phyloP scores from a whole-genome alignment of 352 stramenopile genomes.

The Blastocystis sp. region DNA sequence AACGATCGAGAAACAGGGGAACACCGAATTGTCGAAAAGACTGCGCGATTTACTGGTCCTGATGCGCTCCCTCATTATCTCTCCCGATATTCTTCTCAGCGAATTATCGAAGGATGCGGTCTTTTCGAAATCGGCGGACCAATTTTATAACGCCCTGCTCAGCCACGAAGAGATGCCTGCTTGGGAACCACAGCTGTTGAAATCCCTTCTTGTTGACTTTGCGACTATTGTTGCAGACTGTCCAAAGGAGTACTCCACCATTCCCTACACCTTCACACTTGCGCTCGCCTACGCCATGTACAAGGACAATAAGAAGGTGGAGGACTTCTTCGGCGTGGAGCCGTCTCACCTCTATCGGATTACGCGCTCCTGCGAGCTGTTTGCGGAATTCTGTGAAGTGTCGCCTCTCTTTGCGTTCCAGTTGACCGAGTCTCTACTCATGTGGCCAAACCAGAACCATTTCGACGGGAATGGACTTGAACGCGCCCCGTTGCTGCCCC shows the following conservation, averaged over 20 bases:
- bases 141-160: background rate
- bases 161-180: background rate
- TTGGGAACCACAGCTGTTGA: background rate
- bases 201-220: background rate
- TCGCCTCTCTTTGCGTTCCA: background rate
- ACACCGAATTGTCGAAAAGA: background rate
- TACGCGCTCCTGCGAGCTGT: background rate
- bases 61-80: constrained; percentile 6
- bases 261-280: background rate
- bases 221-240: background rate
- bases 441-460: background rate
- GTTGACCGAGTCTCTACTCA: background rate
- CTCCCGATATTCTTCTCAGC: background rate
- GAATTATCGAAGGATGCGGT: background rate
- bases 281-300: background rate
- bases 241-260: background rate
- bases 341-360: background rate
- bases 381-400: background rate
- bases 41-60: background rate
- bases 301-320: background rate
- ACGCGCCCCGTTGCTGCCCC: background rate
- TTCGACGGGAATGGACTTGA: background rate
- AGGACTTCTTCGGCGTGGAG: background rate
- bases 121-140: background rate
- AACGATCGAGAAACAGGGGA: background rate